A percentile compares a stretch with the other conserved stretches of the same genome.
Conservation (phyloP, 2,329 filamentous ascomycete species). For the Trichophyton simii region DNA sequence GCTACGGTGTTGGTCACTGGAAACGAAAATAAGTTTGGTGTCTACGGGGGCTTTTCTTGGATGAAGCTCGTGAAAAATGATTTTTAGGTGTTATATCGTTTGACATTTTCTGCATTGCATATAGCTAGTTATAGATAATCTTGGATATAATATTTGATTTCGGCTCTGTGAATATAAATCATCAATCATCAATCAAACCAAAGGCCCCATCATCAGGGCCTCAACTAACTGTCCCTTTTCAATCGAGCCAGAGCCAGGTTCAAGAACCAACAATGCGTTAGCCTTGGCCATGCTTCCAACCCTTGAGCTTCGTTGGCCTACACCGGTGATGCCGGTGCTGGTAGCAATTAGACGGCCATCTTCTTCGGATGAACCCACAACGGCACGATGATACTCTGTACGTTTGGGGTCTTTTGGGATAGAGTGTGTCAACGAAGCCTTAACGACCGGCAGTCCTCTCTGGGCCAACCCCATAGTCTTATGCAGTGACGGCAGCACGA, state of each 20-base stretch:
- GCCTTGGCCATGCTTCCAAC: constrained; percentile 82
- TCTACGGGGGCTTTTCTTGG: not conserved
- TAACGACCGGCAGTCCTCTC: constrained; percentile 56
- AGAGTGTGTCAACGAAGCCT: constrained; percentile 58
- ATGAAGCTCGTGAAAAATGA: not conserved
- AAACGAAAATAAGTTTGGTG: not conserved
- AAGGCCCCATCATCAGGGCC: constrained; percentile 61
- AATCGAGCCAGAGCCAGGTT: constrained; percentile 39
- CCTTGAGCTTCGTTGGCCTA: constrained; percentile 65
- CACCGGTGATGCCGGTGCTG: constrained; percentile 59
- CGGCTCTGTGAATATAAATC: not conserved
- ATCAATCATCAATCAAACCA: constrained; percentile 18
- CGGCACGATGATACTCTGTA: constrained; percentile 80
- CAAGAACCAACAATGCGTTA: constrained; percentile 66
- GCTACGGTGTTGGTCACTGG: not conserved
- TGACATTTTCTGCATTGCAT: not conserved
- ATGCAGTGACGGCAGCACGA: constrained; percentile 79
- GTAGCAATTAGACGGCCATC: constrained; percentile 60
- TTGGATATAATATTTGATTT: not conserved
- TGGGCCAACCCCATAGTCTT: constrained; percentile 54
- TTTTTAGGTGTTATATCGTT: not conserved
- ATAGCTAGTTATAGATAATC: not conserved
- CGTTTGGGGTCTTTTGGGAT: constrained; percentile 62
- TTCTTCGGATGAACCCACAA: constrained; percentile 48
- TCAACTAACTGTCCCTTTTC: constrained; percentile 59